Evolutionary conservation across 106 monocot species (phyloP).

Genomic region (Acanthochlamys bracteata): DNA sequence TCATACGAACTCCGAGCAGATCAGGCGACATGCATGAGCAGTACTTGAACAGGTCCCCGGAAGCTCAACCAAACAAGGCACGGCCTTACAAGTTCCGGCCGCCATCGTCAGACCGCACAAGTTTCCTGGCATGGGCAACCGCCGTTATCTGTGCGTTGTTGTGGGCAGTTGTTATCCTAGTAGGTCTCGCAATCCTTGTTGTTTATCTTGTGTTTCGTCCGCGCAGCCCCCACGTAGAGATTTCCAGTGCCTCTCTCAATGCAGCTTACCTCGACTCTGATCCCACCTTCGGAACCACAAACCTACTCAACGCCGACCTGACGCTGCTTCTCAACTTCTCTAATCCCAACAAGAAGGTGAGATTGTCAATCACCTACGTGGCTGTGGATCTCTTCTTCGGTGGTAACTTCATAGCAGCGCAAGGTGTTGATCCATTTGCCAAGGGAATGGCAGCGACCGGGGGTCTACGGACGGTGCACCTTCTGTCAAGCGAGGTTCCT

Average conservation of each 20-base stretch:
- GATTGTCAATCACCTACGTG: conserved; percentile 33
- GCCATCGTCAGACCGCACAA: conserved; percentile 3
- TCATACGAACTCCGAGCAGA: too few relatives aligned
- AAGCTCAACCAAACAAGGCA: too few relatives aligned
- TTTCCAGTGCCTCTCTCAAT: conserved; percentile 59
- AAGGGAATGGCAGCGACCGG: conserved; percentile 25
- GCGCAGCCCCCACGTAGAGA: conserved; percentile 35
- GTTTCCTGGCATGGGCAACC: conserved; percentile 19
- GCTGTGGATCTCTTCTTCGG: conserved; percentile 54
- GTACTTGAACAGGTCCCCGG: too few relatives aligned
- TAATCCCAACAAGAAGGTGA: conserved; percentile 67
- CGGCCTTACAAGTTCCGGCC: neutral
- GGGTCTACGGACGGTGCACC: conserved; percentile 32
- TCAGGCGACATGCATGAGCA: too few relatives aligned
- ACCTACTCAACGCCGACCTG: conserved; percentile 73
- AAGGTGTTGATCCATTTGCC: conserved; percentile 30
- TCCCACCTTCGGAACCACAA: conserved; percentile 6
- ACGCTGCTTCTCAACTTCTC: conserved; percentile 66
- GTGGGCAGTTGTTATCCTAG: conserved; percentile 45
- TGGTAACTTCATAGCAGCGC: conserved; percentile 35
- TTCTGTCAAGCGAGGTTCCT: conserved; percentile 52
- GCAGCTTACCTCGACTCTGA: conserved; percentile 57
- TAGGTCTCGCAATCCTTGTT: conserved; percentile 41
- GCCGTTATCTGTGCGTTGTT: conserved; percentile 36
- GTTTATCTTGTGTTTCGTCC: conserved; percentile 73